Conservation (phyloP, 208 protist genomes). For the Willaertia magna region DNA sequence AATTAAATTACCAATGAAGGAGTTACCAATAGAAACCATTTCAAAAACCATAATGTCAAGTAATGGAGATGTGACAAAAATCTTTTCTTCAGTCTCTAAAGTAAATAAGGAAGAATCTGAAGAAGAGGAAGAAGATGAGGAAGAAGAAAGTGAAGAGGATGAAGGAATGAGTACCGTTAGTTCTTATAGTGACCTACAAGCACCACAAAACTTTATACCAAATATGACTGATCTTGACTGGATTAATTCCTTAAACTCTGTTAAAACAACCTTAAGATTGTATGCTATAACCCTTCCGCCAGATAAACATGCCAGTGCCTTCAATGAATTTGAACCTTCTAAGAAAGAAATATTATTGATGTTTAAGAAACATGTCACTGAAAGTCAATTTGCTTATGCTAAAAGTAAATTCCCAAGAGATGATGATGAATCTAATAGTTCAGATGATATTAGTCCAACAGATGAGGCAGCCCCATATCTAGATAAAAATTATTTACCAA, state of each 20-base stretch:
- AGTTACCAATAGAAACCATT: neutral
- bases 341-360: neutral
- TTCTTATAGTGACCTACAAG: no score
- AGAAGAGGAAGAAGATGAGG: neutral
- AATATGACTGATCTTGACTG: neutral
- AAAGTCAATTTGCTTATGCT: neutral
- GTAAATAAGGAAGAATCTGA: neutral
- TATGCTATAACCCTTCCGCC: slow-evolving; percentile 1
- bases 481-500: neutral
- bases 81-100: neutral
- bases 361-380: neutral
- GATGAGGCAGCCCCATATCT: neutral
- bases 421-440: neutral
- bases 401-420: neutral
- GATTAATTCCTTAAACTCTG: neutral
- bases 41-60: neutral
- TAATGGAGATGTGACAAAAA: neutral
- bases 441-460: neutral
- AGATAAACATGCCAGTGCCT: neutral
- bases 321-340: neutral
- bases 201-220: no score
- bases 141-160: neutral
- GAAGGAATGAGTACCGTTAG: neutral
- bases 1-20: neutral
- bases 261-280: neutral